Evolutionary conservation across 495 filamentous ascomycete species (phyloP), one percentile per base, ranked within the genome.

Genomic region (Neurospora cerealis): DNA sequence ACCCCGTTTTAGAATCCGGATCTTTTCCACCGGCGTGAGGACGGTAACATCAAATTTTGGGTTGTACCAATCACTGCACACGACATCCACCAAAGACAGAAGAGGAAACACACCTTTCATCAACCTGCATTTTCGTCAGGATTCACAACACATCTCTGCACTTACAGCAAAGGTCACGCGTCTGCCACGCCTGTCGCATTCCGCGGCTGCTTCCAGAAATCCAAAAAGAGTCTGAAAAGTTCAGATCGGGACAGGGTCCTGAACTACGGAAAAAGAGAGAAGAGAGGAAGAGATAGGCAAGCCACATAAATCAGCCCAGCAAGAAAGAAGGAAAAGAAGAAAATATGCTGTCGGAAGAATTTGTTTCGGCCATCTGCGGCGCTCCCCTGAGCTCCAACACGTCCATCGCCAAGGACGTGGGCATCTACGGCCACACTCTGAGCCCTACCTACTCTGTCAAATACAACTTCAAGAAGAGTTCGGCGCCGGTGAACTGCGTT

Each of bases 391-490:
- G 88, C 73, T 87, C 90, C 74, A 89, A 89, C 72, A 89, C 89
- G 15, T 87, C 89, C 69, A 87, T 88, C 70, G 84, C 90, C 34
- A 92, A 92, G 79, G 93, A 96, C 83, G 90, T 91, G 36, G 92
- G 91, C 69, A 92, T 98, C 77, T 94, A 94, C 83, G 82, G 95
- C 74, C 92, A 97, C 78, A 92, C 93, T 73, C 86, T 93, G 75
- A 92, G 94, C 77, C 92, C 95, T 69, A 84, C 89, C 69, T 87
- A 90, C 72, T 86, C 88, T 8, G 86, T 92, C 75, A 91, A 90
- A 78, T 86, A 88, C 73, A 89, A 89, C 75, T 96, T 97, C 88
- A 98, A 97, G 87, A 97, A 97, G 84, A 97, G 92, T 83, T 93
- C 93, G 40, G 91, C 92, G 9, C 85, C 90, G 32, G 83, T 87